Percentiles rank a stretch among this genome's conserved stretches.
phyloP scores from a whole-genome alignment of 441 rosid species.

The Populus hybrid region DNA sequence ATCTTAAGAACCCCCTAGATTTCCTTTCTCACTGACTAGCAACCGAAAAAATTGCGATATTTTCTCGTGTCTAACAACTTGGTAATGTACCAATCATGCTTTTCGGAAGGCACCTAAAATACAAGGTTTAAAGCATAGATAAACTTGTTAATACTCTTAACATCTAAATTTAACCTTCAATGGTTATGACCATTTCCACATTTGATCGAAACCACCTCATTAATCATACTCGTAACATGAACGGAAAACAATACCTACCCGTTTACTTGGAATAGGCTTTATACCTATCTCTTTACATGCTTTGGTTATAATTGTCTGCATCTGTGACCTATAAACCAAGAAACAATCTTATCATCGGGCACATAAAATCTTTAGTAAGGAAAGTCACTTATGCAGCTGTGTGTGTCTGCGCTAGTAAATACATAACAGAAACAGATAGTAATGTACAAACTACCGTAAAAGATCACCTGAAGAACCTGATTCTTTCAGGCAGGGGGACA shows the following conservation, averaged over 20 bases:
- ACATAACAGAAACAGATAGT: too few species aligned
- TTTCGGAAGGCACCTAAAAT: neutral
- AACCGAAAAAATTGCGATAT: neutral
- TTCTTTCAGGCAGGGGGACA: constrained; percentile 69
- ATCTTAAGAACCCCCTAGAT: neutral
- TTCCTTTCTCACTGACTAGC: neutral
- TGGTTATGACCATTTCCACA: neutral
- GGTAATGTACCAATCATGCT: neutral
- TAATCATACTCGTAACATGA: neutral
- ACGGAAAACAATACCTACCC: constrained; percentile 43
- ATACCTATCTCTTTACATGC: constrained; percentile 87
- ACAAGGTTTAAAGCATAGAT: neutral
- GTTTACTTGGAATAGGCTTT: constrained; percentile 79
- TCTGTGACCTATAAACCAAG: constrained; percentile 63
- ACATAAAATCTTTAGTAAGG: neutral
- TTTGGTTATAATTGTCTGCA: constrained; percentile 90
- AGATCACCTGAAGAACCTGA: constrained; percentile 77
- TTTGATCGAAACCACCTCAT: neutral
- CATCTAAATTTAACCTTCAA: neutral
- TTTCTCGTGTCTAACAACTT: neutral
- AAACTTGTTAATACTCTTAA: neutral
- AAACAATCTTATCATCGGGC: neutral
- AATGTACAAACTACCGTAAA: neutral
- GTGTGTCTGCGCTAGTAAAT: neutral
- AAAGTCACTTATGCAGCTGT: neutral